phyloP scores from a whole-genome alignment of 176 grass and related monocot species.

The bread wheat (Triticum aestivum) region IWGSC_CS_RefSeq_v2.1 NC_057796.1:443060337-443060836 shows the following conservation, averaged over 20 bases:
- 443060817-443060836: no score
- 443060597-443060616: background rate
- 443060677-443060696: no score
- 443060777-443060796: no score
- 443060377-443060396: background rate
- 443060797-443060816: no score
- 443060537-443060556: background rate
- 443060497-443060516: conserved; percentile 15
- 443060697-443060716: no score
- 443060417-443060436: background rate
- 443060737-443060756: no score
- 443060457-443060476: conserved; percentile 20
- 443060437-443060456: conserved; percentile 2
- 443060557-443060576: background rate
- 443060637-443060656: no score
- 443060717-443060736: no score
- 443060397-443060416: background rate
- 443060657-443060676: no score
- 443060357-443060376: background rate
- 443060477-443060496: conserved; percentile 37
- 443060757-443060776: no score
- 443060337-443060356: no score
- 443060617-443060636: no score
- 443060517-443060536: background rate
- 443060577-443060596: background rate